Conservation (phyloP, 768 basidiomycete genomes). For the Daedaleopsis nitida region DNA sequence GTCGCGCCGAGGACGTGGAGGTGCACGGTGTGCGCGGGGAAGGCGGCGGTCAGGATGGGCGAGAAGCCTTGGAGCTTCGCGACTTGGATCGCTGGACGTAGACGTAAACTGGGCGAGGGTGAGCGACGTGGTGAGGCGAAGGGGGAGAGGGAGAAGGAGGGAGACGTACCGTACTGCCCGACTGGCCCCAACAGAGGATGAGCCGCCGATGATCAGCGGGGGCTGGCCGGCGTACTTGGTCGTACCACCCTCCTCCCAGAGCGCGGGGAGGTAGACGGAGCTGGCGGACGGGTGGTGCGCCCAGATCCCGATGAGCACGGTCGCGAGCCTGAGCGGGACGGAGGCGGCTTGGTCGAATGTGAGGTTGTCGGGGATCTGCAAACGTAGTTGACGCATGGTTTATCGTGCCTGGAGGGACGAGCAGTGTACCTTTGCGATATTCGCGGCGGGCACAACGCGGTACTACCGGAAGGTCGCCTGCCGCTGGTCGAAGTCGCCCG, state of each 20-base stretch:
- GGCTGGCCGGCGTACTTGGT: conserved; percentile 1
- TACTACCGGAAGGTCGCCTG: conserved; percentile 29
- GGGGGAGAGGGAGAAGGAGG: too few species aligned
- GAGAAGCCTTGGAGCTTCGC: conserved; percentile 18
- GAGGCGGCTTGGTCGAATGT: conserved; percentile 33
- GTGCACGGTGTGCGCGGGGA: conserved; percentile 10
- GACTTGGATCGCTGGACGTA: conserved; percentile 18
- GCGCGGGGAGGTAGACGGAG: conserved; percentile 11
- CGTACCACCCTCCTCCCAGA: conserved; percentile 11
- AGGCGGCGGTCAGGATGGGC: conserved; percentile 23
- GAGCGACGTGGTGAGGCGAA: not conserved
- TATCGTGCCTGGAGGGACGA: not conserved
- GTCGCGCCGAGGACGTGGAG: conserved; percentile 23
- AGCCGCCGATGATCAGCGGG: conserved; percentile 10
- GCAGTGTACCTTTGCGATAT: conserved; percentile 20
- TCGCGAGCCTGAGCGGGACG: conserved; percentile 29
- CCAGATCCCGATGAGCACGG: not conserved
- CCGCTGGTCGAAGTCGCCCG: too few species aligned
- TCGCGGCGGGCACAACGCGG: conserved; percentile 23
- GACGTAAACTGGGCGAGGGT: not conserved
- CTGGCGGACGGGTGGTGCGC: not conserved
- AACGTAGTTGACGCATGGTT: not conserved
- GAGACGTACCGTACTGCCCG: conserved; percentile 6
- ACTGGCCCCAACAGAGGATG: not conserved
- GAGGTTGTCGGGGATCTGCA: conserved; percentile 30